phyloP scores from a whole-genome alignment of 176 grass and related monocot species.

The Miscanthus lutarioriparius region DNA sequence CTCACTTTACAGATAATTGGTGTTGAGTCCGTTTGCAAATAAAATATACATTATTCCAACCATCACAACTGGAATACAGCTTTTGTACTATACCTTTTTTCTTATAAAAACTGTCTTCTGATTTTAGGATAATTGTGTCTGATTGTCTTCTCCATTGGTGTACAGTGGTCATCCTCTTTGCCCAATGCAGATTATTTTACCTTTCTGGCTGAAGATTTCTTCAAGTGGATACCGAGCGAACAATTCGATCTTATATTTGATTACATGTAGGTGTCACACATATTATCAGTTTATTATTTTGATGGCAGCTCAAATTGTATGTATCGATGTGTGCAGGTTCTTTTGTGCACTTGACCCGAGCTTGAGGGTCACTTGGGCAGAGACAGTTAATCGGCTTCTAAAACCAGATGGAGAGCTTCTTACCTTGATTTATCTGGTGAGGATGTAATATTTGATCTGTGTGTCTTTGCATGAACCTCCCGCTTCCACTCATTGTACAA shows the following conservation, averaged over 20 bases:
- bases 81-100: neutral
- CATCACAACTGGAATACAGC: neutral
- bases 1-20: neutral
- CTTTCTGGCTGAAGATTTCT: constrained; percentile 67
- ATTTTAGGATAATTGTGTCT: constrained; percentile 12
- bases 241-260: constrained; percentile 76
- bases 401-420: constrained; percentile 93
- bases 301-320: constrained; percentile 9
- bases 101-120: neutral
- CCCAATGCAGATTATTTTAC: constrained; percentile 61
- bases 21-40: neutral
- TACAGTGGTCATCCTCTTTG: constrained; percentile 70
- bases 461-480: neutral
- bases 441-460: neutral
- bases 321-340: constrained; percentile 53
- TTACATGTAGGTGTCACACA: constrained; percentile 56
- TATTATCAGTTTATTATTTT: neutral
- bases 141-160: constrained; percentile 19
- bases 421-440: constrained; percentile 87
- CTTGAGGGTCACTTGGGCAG: constrained; percentile 78
- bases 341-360: constrained; percentile 84
- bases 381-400: constrained; percentile 60
- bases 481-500: neutral
- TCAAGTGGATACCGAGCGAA: constrained; percentile 64
- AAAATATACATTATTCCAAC: neutral